Percentiles rank a stretch among this genome's conserved stretches.
Evolutionary conservation across 345 rosid species (phyloP).

Genomic region (Brassica incana): DNA sequence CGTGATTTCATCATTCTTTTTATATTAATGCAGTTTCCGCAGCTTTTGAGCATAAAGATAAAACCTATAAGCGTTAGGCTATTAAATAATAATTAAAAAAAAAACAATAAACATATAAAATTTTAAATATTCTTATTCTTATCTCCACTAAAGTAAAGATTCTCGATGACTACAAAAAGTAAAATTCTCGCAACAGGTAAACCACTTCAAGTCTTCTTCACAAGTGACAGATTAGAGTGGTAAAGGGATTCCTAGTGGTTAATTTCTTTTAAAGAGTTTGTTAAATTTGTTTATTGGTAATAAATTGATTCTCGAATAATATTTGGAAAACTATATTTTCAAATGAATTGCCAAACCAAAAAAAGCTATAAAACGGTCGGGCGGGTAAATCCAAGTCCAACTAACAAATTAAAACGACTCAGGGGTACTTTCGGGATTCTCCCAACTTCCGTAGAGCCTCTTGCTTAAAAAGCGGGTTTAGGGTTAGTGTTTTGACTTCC

Average conservation of each 20-base stretch:
- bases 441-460: not conserved
- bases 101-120: not conserved
- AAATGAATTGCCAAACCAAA: no score
- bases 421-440: not conserved
- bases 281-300: not conserved
- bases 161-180: conserved; percentile 9
- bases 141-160: conserved; percentile 22
- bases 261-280: not conserved
- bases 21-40: not conserved
- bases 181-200: not conserved
- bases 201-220: not conserved
- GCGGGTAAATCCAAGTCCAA: not conserved
- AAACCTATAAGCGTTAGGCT: no score
- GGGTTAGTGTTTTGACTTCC: conserved; percentile 6
- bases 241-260: not conserved
- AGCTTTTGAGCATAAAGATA: conserved; percentile 5
- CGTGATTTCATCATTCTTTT: not conserved
- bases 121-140: not conserved
- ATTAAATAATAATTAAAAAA: no score
- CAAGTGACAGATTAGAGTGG: not conserved
- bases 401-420: not conserved
- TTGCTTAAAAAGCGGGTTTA: not conserved
- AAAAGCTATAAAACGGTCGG: not conserved
- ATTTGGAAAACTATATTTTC: no score
- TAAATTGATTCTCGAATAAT: no score